phyloP scores from a whole-genome alignment of 805 yeast genomes.

The Cyberlindnera mycetangii region DNA sequence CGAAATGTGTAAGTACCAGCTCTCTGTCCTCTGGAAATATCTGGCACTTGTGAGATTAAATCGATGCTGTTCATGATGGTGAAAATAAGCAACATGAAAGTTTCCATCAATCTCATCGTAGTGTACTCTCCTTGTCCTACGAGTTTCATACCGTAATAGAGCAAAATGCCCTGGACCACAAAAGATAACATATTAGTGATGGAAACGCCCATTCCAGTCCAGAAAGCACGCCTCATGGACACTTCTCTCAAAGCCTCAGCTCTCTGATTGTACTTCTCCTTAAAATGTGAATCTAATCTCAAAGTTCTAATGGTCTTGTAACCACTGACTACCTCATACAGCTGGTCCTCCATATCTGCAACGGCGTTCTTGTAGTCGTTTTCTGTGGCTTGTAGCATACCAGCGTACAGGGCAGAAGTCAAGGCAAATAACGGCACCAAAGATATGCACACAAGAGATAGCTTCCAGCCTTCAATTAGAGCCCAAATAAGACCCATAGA shows the following conservation, averaged over 20 bases:
- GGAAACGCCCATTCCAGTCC: constrained; percentile 68
- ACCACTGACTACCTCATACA: constrained; percentile 52
- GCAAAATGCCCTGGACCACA: constrained; percentile 65
- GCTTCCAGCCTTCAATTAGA: constrained; percentile 74
- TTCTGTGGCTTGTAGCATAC: constrained; percentile 52
- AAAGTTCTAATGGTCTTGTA: constrained; percentile 63
- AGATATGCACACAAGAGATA: constrained; percentile 78
- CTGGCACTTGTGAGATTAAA: constrained; percentile 68
- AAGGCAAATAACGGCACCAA: constrained; percentile 62
- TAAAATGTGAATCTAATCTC: constrained; percentile 49
- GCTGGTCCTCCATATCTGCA: constrained; percentile 49
- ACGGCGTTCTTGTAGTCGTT: constrained; percentile 54
- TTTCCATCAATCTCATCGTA: constrained; percentile 57
- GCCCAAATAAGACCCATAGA: constrained; percentile 76
- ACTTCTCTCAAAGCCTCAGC: constrained; percentile 32
- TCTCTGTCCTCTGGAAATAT: constrained; percentile 73
- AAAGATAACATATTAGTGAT: constrained; percentile 50
- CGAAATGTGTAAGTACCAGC: constrained; percentile 55
- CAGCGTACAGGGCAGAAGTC: constrained; percentile 51
- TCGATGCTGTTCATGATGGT: constrained; percentile 63
- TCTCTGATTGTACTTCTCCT: constrained; percentile 31
- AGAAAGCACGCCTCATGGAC: constrained; percentile 53
- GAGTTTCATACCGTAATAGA: constrained; percentile 77
- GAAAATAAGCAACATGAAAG: constrained; percentile 69
- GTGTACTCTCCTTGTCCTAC: constrained; percentile 57